Percentiles rank a stretch among this genome's conserved stretches.
phyloP scores from a whole-genome alignment of 2,329 filamentous ascomycete species.

The Penicillium brevicompactum region DNA sequence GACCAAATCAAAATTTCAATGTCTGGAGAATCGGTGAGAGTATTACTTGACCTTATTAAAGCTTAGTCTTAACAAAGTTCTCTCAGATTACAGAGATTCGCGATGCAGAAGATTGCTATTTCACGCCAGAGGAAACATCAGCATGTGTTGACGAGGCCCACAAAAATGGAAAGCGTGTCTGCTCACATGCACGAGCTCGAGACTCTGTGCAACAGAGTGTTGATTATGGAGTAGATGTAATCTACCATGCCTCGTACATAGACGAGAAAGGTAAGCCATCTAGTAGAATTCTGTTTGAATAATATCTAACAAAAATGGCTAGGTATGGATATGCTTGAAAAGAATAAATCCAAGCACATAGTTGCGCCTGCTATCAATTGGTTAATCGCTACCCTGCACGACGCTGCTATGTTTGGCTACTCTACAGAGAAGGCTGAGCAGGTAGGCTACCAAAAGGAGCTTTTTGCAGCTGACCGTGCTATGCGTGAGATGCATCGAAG shows the following conservation, averaged over 20 bases:
- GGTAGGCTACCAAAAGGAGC: conserved; percentile 48
- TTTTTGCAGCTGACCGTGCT: conserved; percentile 42
- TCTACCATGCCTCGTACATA: conserved; percentile 45
- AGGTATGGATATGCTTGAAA: not conserved
- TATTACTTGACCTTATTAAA: not conserved
- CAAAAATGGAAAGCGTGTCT: conserved; percentile 34
- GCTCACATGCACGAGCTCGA: conserved; percentile 49
- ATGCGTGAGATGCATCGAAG: conserved; percentile 50
- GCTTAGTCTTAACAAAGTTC: not conserved
- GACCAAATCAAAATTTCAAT: conserved; percentile 51
- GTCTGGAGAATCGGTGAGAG: conserved; percentile 40
- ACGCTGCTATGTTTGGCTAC: conserved; percentile 41
- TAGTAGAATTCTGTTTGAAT: not conserved
- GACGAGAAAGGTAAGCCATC: not conserved
- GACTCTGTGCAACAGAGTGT: conserved; percentile 50
- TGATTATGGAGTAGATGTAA: conserved; percentile 50
- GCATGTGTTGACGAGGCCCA: conserved; percentile 54
- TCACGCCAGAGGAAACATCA: conserved; percentile 49
- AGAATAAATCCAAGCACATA: conserved; percentile 39
- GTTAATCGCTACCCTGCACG: conserved; percentile 28
- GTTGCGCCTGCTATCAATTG: conserved; percentile 32
- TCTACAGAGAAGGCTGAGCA: conserved; percentile 46
- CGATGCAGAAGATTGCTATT: conserved; percentile 51
- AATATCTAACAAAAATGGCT: not conserved
- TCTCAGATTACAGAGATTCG: conserved; percentile 30